A percentile compares a stretch with the other conserved stretches of the same genome.
Conservation (phyloP, 2,329 filamentous ascomycete species). For the Chaetothyriales sp. region DNA sequence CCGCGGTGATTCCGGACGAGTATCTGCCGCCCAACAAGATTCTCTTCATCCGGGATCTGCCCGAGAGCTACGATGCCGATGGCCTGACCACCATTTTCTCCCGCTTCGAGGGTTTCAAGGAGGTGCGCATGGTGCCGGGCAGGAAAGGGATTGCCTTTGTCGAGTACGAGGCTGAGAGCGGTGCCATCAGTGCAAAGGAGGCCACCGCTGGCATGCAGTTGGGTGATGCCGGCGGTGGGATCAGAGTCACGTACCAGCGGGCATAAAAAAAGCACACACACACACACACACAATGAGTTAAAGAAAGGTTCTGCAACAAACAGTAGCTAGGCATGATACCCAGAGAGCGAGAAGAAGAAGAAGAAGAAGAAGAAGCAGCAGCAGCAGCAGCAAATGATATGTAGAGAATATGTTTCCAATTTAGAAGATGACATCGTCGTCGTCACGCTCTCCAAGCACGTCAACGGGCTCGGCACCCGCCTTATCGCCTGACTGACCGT, state of each 20-base stretch:
- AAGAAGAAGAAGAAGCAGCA: too few species aligned
- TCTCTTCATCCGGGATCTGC: slow-evolving; percentile 82
- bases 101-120: slow-evolving; percentile 83
- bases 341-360: too few species aligned
- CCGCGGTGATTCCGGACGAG: slow-evolving; percentile 81
- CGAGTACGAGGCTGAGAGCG: slow-evolving; percentile 81
- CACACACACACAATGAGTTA: too few species aligned
- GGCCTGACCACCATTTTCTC: slow-evolving; percentile 66
- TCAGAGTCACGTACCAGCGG: slow-evolving; percentile 94
- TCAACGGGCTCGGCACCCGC: slow-evolving; percentile 37
- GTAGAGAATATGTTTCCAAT: not conserved
- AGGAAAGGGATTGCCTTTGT: slow-evolving; percentile 85
- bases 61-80: slow-evolving; percentile 72
- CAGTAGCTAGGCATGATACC: too few species aligned
- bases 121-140: slow-evolving; percentile 77
- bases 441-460: slow-evolving; percentile 59
- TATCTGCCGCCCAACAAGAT: slow-evolving; percentile 96
- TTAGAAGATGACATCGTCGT: slow-evolving; percentile 76
- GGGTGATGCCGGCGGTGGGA: slow-evolving; percentile 55
- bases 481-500: slow-evolving; percentile 15
- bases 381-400: too few species aligned
- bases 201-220: slow-evolving; percentile 73
- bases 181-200: slow-evolving; percentile 87
- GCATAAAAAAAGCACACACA: slow-evolving; percentile 49
- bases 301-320: too few species aligned